These are phyloP conservation scores for Nakazawaea pomicola DNA, from an alignment of 805 yeast species.

Conservation along the genomic window DNA sequence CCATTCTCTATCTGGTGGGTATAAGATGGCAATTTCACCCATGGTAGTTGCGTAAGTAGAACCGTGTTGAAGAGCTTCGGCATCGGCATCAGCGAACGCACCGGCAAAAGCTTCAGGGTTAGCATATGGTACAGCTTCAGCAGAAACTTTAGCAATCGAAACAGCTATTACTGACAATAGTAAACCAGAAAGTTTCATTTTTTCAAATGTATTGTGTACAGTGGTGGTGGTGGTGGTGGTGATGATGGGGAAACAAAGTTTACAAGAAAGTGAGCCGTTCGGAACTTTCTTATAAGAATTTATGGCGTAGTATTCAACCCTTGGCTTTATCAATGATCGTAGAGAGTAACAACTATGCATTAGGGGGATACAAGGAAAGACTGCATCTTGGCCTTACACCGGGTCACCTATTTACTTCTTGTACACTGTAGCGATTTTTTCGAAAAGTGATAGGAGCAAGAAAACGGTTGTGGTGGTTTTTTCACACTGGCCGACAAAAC, in stretches of 20 bases:
- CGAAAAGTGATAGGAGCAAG: conserved; percentile 4
- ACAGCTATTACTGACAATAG: conserved; percentile 5
- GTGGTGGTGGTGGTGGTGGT: no score
- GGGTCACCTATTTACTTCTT: no score
- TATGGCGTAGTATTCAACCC: no score
- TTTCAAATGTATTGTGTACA: no score
- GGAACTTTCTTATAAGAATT: no score
- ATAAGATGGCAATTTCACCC: conserved; percentile 36
- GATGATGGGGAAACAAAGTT: no score
- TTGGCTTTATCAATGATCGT: no score
- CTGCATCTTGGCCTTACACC: no score
- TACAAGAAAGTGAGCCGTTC: no score
- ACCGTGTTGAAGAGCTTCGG: conserved; percentile 31
- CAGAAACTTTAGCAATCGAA: not conserved
- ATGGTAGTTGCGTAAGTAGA: conserved; percentile 29
- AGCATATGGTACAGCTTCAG: conserved; percentile 15
- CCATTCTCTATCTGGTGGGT: conserved; percentile 42
- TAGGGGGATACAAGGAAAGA: no score
- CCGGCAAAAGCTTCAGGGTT: conserved; percentile 23
- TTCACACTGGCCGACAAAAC: conserved; percentile 5
- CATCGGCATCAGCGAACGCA: conserved; percentile 19
- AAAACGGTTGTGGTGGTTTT: not conserved
- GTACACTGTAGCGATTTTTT: no score
- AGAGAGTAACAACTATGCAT: no score
- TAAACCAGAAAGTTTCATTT: conserved; percentile 7